Evolutionary conservation across 2,329 filamentous ascomycete species (phyloP).

Genomic region (Chrysosporium queenslandicum): DNA sequence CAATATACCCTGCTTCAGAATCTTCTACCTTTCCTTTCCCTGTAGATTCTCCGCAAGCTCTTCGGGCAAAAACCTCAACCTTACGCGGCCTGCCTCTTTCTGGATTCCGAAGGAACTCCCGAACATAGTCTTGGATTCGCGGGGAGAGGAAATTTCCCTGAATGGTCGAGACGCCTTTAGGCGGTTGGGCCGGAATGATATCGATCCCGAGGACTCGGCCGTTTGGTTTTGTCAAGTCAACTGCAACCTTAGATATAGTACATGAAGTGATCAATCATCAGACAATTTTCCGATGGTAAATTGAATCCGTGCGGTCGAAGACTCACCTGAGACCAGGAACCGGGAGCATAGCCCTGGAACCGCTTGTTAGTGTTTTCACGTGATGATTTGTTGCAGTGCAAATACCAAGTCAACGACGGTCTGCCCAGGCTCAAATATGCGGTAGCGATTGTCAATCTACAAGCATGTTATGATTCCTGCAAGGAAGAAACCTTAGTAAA

Average conservation of each 20-base stretch:
- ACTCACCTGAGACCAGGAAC: slow-evolving; percentile 49
- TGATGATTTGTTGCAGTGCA: not conserved
- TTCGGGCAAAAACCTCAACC: not conserved
- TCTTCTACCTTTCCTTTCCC: slow-evolving; percentile 17
- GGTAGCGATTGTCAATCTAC: slow-evolving; percentile 73
- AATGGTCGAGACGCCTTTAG: slow-evolving; percentile 81
- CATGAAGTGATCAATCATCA: not conserved
- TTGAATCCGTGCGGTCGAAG: too few species aligned
- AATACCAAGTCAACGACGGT: slow-evolving; percentile 77
- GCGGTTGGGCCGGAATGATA: slow-evolving; percentile 83
- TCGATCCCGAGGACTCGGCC: slow-evolving; percentile 86
- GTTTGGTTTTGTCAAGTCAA: slow-evolving; percentile 62
- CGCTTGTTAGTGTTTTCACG: not conserved
- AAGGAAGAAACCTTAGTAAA: not conserved
- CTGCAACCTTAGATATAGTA: slow-evolving; percentile 60
- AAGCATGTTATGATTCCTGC: not conserved
- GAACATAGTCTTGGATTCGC: slow-evolving; percentile 63
- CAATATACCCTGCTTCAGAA: slow-evolving; percentile 19
- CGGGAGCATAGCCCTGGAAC: slow-evolving; percentile 42
- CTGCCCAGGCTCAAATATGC: slow-evolving; percentile 66
- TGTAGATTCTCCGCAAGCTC: not conserved
- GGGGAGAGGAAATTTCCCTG: slow-evolving; percentile 85
- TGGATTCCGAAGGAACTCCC: slow-evolving; percentile 61
- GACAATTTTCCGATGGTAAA: too few species aligned
- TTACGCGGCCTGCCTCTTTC: slow-evolving; percentile 45